These are phyloP conservation scores for Pulveroboletus sp. DNA, from an alignment of 768 basidiomycete genomes.

Conservation along the genomic window DNA sequence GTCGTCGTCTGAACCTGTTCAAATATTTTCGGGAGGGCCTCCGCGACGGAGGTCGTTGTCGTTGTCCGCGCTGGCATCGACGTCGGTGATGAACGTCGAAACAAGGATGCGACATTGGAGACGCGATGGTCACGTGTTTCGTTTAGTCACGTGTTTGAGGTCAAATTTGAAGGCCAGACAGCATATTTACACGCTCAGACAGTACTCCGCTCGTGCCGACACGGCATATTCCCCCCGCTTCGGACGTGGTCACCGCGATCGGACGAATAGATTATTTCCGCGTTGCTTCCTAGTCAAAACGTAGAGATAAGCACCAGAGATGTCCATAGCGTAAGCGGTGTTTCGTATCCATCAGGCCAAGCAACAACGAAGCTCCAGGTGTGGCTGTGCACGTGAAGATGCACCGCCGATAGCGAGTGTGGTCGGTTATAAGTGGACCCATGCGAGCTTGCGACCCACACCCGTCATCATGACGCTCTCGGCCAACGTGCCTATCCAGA, in stretches of 20 bases:
- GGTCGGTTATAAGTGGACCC: neutral
- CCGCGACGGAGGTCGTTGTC: slow-evolving; percentile 3
- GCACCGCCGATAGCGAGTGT: neutral
- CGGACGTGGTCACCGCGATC: too few relatives aligned
- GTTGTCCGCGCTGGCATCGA: slow-evolving; percentile 19
- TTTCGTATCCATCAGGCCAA: neutral
- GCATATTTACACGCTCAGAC: too few relatives aligned
- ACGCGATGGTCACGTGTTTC: slow-evolving; percentile 17
- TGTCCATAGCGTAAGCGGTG: too few relatives aligned
- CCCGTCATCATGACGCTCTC: slow-evolving; percentile 1
- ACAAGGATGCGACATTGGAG: neutral
- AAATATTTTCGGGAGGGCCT: slow-evolving; percentile 52
- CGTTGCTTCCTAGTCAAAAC: too few relatives aligned
- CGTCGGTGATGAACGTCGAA: neutral
- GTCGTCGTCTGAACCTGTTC: slow-evolving; percentile 71
- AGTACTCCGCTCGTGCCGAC: too few relatives aligned
- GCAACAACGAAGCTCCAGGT: neutral
- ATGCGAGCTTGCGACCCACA: neutral
- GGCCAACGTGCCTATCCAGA: slow-evolving; percentile 4
- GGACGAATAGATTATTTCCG: too few relatives aligned
- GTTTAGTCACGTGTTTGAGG: slow-evolving; percentile 10
- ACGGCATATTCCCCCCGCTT: too few relatives aligned
- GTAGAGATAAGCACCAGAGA: too few relatives aligned
- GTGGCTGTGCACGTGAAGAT: too few relatives aligned
- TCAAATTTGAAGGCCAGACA: too few relatives aligned